Evolutionary conservation across 2,329 filamentous ascomycete species (phyloP), one percentile per base, ranked within the genome.

Genomic region (Microthyrium microscopicum): DNA sequence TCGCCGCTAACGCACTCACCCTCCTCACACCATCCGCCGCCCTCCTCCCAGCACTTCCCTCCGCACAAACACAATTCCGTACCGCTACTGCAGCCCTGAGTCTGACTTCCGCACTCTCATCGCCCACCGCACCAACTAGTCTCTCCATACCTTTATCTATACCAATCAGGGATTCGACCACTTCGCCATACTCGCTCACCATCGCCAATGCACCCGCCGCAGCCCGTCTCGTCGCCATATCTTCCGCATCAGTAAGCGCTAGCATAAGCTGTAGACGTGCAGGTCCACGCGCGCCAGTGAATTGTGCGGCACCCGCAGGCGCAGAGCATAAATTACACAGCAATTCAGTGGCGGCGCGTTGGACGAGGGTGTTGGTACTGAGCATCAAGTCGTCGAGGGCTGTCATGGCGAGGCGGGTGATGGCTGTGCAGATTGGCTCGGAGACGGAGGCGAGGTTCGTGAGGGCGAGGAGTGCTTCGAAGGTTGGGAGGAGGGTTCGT

Each of bases 121-220:
- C 83, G 12, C 62, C 60, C 46, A 83, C 92, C 48, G 95, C 56
- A 0, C 66, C 71, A n/a, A 98, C 54, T n/a, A 95, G 46, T n/a
- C 82, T 70, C 40, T 73, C 65, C 4, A 89, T 64, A 1, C 82
- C 83, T 11, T 77, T 66, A 4, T 81, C 71, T 22, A 77, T 65
- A 38, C 71, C 68, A 24, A 92, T 46, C 3, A 95, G 66, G 4
- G 69, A 75, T 3, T 69, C 64, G 1, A 87, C 76, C 0, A 81
- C 78, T 2, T 68, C 66, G 44, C 89, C 81, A 50, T 77, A 84
- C 20, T 73, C 71, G 0, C 84, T 84, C 17, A 98, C 57, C 55
- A 80, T 80, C 1, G 87, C 89, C 31, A 98, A 54, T 0, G 84
- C 87, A 2, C 89, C 89, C 3, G 85, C 84, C 0, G 89, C 85